phyloP scores from a whole-genome alignment of 192 early-diverging fungal species.

The Cetraspora pellucida region DNA sequence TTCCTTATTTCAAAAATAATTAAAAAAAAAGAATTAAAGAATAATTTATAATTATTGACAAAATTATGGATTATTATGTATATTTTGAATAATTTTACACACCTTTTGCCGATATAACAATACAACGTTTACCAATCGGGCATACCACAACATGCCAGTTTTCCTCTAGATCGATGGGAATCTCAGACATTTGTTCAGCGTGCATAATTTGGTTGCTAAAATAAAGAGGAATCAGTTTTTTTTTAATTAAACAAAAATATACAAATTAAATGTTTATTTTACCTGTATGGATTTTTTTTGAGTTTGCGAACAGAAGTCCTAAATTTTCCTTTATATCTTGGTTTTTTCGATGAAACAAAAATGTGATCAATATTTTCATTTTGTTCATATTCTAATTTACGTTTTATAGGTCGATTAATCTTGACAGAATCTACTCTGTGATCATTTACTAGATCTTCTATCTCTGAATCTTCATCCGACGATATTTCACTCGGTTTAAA shows the following conservation, averaged over 20 bases:
- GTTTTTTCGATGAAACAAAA: slow-evolving; percentile 4
- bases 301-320: slow-evolving; percentile 34
- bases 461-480: slow-evolving; percentile 37
- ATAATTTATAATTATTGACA: not conserved
- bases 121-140: slow-evolving; percentile 59
- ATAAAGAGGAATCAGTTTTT: too few relatives aligned
- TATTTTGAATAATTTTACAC: slow-evolving; percentile 32
- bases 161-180: slow-evolving; percentile 52
- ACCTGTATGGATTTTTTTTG: slow-evolving; percentile 47
- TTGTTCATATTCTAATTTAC: slow-evolving; percentile 27
- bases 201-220: slow-evolving; percentile 55
- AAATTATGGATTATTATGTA: slow-evolving; percentile 17
- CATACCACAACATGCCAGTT: slow-evolving; percentile 57
- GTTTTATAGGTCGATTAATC: slow-evolving; percentile 30
- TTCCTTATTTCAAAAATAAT: slow-evolving; percentile 27
- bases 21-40: not conserved
- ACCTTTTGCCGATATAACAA: slow-evolving; percentile 57
- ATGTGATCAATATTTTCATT: slow-evolving; percentile 32
- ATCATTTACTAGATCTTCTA: slow-evolving; percentile 22
- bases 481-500: slow-evolving; percentile 40
- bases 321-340: slow-evolving; percentile 22
- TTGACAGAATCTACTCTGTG: slow-evolving; percentile 31
- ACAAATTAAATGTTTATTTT: too few relatives aligned
- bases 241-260: too few relatives aligned
- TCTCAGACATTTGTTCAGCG: slow-evolving; percentile 53